Evolutionary conservation across 805 yeast genomes (phyloP).

Genomic region (Blastobotrys muscicola): DNA sequence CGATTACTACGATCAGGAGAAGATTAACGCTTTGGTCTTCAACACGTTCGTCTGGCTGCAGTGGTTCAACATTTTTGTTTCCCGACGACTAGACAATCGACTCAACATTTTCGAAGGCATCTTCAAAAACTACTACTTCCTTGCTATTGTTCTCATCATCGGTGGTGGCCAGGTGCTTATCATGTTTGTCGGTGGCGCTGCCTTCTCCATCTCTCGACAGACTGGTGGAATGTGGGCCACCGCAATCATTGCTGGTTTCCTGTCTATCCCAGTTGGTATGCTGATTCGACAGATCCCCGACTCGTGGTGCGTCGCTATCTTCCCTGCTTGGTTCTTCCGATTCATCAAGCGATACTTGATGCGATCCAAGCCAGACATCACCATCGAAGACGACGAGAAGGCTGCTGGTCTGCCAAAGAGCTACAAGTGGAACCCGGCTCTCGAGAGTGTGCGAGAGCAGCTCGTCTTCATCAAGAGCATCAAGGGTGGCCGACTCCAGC

Average conservation of each 20-base stretch:
- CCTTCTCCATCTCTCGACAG: conserved; percentile 73
- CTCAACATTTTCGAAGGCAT: conserved; percentile 78
- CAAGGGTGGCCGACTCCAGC: conserved; percentile 33
- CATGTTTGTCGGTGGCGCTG: conserved; percentile 96
- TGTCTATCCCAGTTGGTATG: conserved; percentile 73
- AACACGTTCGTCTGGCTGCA: conserved; percentile 98
- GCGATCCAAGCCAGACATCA: conserved; percentile 11
- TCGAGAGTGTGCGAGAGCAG: conserved; percentile 31
- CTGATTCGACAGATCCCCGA: conserved; percentile 79
- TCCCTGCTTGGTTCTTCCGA: conserved; percentile 18
- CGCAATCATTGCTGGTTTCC: conserved; percentile 69
- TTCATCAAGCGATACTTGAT: conserved; percentile 19
- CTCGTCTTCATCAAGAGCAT: conserved; percentile 26
- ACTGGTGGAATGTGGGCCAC: conserved; percentile 86
- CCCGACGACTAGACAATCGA: conserved; percentile 79
- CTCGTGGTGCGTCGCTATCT: conserved; percentile 26
- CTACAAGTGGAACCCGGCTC: conserved; percentile 32
- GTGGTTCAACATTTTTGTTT: conserved; percentile 83
- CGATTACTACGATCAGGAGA: conserved; percentile 39
- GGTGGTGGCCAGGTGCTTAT: conserved; percentile 79
- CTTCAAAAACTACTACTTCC: conserved; percentile 73
- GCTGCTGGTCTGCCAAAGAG: conserved; percentile 11
- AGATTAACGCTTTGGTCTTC: conserved; percentile 78
- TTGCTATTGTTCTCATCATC: conserved; percentile 61
- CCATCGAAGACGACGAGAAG: conserved; percentile 15